Percentiles rank a stretch among this genome's conserved stretches.
Evolutionary conservation across 2,329 filamentous ascomycete genomes (phyloP).

Genomic region (Aureobasidium sp.): DNA sequence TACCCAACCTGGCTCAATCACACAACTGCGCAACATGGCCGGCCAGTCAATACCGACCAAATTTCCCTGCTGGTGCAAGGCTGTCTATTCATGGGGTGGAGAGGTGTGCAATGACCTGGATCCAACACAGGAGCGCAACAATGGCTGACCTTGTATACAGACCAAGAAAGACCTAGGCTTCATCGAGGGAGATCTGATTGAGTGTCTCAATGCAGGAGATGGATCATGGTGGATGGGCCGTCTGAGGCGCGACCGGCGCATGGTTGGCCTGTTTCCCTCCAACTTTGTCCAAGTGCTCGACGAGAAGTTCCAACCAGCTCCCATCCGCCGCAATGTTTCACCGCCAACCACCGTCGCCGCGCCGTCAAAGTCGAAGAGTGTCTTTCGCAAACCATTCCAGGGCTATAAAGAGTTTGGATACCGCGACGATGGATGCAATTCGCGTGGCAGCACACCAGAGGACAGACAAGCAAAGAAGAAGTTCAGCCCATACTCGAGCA

Average conservation of each 20-base stretch:
- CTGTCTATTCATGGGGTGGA: constrained; percentile 33
- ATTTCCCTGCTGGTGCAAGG: constrained; percentile 33
- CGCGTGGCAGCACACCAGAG: constrained; percentile 19
- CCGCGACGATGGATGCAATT: constrained; percentile 16
- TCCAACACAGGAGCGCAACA: background rate
- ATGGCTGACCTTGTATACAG: constrained; percentile 24
- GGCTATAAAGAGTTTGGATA: constrained; percentile 42
- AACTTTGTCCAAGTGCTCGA: constrained; percentile 93
- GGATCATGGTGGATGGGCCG: constrained; percentile 98
- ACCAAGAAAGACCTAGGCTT: constrained; percentile 93
- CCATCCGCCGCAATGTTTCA: constrained; percentile 48
- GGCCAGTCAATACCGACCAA: constrained; percentile 21
- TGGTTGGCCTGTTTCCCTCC: constrained; percentile 88
- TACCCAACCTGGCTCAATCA: background rate
- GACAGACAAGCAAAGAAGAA: constrained; percentile 27
- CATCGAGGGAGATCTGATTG: constrained; percentile 94
- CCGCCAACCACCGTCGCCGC: constrained; percentile 44
- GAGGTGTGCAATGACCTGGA: constrained; percentile 18
- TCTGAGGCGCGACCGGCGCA: constrained; percentile 78
- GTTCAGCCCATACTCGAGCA: constrained; percentile 41
- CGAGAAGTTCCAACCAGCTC: constrained; percentile 68
- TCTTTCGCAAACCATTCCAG: constrained; percentile 56
- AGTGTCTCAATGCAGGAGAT: constrained; percentile 95
- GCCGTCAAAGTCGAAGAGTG: constrained; percentile 43
- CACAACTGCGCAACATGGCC: constrained; percentile 9